These are phyloP conservation scores for Colletotrichum nymphaeae DNA, from an alignment of 2,329 filamentous ascomycete genomes.

Conservation along the genomic window DNA sequence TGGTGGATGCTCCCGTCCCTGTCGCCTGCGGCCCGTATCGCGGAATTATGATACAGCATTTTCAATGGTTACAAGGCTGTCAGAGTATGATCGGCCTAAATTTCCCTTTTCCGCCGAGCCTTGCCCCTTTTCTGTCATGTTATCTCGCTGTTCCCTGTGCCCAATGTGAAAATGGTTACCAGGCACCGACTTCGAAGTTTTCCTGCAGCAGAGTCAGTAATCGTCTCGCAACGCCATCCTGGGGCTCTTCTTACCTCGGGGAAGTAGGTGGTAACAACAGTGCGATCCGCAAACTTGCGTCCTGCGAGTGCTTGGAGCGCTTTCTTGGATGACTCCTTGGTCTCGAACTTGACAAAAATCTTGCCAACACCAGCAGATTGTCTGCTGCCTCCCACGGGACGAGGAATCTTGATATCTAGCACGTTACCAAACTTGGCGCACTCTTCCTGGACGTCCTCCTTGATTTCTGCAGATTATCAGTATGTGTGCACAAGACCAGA, in stretches of 20 bases:
- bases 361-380: conserved; percentile 93
- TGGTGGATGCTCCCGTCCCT: conserved; percentile 8
- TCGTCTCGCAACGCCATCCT: conserved; percentile 6
- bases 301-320: conserved; percentile 92
- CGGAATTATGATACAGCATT: conserved; percentile 32
- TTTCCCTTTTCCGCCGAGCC: conserved; percentile 13
- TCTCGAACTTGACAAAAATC: conserved; percentile 96
- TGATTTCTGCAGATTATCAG: conserved; percentile 77
- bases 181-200: conserved; percentile 92
- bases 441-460: conserved; percentile 93
- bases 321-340: conserved; percentile 80
- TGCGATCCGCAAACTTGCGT: conserved; percentile 94
- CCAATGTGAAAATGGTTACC: conserved; percentile 63
- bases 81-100: conserved; percentile 10
- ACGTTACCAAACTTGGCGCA: conserved; percentile 91
- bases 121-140: conserved; percentile 11
- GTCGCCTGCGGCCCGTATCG: conserved; percentile 8
- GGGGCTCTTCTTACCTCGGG: conserved; percentile 74
- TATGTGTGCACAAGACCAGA: no score
- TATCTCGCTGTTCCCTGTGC: neutral
- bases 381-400: conserved; percentile 84
- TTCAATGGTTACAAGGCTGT: conserved; percentile 31
- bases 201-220: conserved; percentile 68
- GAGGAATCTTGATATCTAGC: conserved; percentile 90
- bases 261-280: conserved; percentile 96